These are phyloP conservation scores for Umbelopsis sp. DNA, from an alignment of 192 early-diverging fungal genomes.

Conservation along the genomic window DNA sequence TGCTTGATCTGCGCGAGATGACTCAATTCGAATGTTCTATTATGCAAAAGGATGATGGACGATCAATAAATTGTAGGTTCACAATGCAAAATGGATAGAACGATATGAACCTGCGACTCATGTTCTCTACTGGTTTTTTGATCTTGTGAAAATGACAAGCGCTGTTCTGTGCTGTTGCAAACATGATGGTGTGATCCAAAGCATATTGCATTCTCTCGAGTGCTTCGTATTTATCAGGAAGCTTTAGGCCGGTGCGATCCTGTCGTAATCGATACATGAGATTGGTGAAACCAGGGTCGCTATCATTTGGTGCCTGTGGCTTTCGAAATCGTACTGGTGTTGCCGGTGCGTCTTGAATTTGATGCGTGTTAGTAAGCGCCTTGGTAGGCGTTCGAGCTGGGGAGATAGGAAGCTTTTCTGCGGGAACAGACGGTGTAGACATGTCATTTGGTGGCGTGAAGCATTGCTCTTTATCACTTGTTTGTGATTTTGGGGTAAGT, in stretches of 20 bases:
- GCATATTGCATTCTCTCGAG: slow-evolving; percentile 15
- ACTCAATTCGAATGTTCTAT: slow-evolving; percentile 4
- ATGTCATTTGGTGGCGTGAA: neutral
- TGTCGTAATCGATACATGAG: slow-evolving; percentile 7
- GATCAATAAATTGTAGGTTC: neutral
- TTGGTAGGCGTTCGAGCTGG: neutral
- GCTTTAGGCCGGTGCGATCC: neutral
- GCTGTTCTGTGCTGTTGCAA: slow-evolving; percentile 16
- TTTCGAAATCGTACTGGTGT: neutral
- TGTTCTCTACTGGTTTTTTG: slow-evolving; percentile 17
- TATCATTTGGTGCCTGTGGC: neutral
- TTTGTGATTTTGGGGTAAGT: neutral
- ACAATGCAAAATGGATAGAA: neutral
- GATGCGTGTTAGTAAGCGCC: neutral
- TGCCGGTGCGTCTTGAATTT: neutral
- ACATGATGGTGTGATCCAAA: slow-evolving; percentile 18
- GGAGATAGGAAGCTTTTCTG: neutral
- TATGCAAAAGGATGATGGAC: neutral
- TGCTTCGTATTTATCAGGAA: slow-evolving; percentile 20
- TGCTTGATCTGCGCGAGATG: slow-evolving; percentile 21
- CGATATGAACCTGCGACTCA: neutral
- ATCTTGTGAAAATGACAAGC: slow-evolving; percentile 17
- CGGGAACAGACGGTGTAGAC: neutral
- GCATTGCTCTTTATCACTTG: neutral
- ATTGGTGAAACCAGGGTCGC: neutral